phyloP scores from a whole-genome alignment of 2,329 filamentous ascomycete genomes.

The Trichophaea hybrida region DNA sequence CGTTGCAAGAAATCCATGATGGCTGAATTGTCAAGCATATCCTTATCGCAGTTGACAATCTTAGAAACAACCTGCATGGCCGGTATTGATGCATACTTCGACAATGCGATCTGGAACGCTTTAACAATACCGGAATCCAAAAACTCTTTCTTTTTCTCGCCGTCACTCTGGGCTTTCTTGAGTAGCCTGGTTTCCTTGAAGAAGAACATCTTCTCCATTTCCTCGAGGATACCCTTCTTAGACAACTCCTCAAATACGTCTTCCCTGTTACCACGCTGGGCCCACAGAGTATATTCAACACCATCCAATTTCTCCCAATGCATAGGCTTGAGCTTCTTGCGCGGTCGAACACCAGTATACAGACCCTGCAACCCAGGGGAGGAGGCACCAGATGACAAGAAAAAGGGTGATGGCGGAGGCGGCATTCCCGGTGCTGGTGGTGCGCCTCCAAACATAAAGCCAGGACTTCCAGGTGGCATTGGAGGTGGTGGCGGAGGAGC shows the following conservation, averaged over 20 bases:
- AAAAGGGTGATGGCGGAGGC: constrained; percentile 43
- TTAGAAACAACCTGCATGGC: constrained; percentile 77
- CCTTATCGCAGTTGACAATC: constrained; percentile 88
- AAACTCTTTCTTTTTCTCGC: constrained; percentile 93
- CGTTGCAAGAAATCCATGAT: constrained; percentile 95
- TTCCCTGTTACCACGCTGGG: constrained; percentile 50
- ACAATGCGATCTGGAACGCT: constrained; percentile 80
- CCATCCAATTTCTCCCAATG: constrained; percentile 98
- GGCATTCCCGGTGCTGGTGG: constrained; percentile 22
- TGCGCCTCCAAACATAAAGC: constrained; percentile 14
- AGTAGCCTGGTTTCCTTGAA: constrained; percentile 94
- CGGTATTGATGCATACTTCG: constrained; percentile 76
- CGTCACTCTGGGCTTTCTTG: constrained; percentile 50
- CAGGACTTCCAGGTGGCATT: constrained; percentile 32
- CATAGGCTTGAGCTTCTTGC: constrained; percentile 98
- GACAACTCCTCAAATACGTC: constrained; percentile 91
- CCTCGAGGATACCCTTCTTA: constrained; percentile 87
- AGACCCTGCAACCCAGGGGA: constrained; percentile 38
- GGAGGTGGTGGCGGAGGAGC: constrained; percentile 39
- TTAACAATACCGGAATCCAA: constrained; percentile 83
- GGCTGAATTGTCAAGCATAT: constrained; percentile 74
- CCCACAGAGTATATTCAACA: constrained; percentile 28
- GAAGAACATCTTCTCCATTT: constrained; percentile 94
- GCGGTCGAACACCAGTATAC: constrained; percentile 57
- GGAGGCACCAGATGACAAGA: constrained; percentile 44